Conservation (phyloP, 257 asterid genomes). For the Solanum ossicruentum region DNA sequence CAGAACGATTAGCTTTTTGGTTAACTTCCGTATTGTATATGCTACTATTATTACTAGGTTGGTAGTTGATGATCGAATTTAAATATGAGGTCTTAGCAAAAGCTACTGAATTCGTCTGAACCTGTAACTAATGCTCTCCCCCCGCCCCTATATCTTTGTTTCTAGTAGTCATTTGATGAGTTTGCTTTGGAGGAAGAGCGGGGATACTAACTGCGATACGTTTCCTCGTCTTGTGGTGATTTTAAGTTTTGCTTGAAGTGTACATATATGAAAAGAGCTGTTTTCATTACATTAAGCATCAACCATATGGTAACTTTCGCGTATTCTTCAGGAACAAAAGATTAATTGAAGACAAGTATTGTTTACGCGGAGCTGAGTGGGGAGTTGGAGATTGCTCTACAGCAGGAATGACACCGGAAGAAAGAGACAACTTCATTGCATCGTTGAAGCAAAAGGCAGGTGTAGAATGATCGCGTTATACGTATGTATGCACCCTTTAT, state of each 20-base stretch:
- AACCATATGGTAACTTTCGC: not conserved
- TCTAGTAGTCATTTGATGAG: not conserved
- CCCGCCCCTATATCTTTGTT: not conserved
- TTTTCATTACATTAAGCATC: not conserved
- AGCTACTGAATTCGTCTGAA: too few relatives aligned
- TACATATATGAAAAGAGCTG: not conserved
- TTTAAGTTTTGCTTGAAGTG: not conserved
- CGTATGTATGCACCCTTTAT: not conserved
- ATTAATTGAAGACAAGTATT: constrained; percentile 57
- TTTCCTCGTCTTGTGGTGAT: not conserved
- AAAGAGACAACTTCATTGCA: constrained; percentile 60
- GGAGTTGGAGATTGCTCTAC: constrained; percentile 97
- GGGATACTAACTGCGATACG: not conserved
- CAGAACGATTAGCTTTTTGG: not conserved
- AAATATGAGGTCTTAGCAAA: too few relatives aligned
- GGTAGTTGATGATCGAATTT: too few relatives aligned
- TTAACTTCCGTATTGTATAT: not conserved
- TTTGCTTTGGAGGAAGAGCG: not conserved
- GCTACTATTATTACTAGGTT: too few relatives aligned
- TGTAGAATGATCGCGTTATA: constrained; percentile 27
- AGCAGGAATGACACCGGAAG: constrained; percentile 74
- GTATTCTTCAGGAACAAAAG: constrained; percentile 44
- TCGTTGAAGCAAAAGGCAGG: constrained; percentile 84
- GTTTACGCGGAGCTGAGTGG: constrained; percentile 96
- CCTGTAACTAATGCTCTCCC: too few relatives aligned